Conservation (phyloP, 768 basidiomycete species). For the Mycena polygramma region DNA sequence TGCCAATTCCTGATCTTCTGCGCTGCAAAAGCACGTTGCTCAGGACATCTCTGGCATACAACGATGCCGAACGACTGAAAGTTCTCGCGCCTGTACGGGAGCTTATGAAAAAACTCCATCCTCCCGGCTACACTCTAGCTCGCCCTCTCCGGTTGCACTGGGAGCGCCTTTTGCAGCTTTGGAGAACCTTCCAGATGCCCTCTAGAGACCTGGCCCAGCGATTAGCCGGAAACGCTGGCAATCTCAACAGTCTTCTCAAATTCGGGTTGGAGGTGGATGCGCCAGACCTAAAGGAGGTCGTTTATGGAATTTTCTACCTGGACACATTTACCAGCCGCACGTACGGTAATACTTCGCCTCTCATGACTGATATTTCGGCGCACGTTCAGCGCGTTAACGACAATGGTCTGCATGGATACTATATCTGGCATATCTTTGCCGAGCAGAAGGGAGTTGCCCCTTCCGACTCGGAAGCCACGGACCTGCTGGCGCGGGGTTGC, state of each 20-base stretch:
- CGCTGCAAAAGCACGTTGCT: conserved; percentile 12
- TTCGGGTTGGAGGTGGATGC: not conserved
- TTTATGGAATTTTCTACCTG: conserved; percentile 1
- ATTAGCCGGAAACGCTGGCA: not conserved
- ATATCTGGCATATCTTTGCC: not conserved
- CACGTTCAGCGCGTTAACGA: conserved; percentile 3
- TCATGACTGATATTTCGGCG: conserved; percentile 7
- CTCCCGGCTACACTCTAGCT: conserved; percentile 8
- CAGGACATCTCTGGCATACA: conserved; percentile 16
- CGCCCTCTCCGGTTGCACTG: conserved; percentile 8
- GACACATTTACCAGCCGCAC: not conserved
- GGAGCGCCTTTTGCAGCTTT: conserved; percentile 4
- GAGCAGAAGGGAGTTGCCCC: not conserved
- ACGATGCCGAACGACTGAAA: conserved; percentile 5
- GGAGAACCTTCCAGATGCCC: conserved; percentile 11
- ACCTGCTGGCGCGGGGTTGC: conserved; percentile 4
- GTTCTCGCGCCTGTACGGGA: conserved; percentile 18
- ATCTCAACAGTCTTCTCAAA: not conserved
- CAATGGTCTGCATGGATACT: conserved; percentile 11
- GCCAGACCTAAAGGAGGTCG: conserved; percentile 1
- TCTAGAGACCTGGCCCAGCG: conserved; percentile 6
- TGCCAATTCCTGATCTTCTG: conserved; percentile 7
- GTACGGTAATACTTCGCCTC: conserved; percentile 3
- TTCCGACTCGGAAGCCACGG: not conserved
- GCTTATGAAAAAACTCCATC: conserved; percentile 5